These are phyloP conservation scores for Sporothrix inflata DNA, from an alignment of 2,329 filamentous ascomycete genomes.

Conservation along the genomic window DNA sequence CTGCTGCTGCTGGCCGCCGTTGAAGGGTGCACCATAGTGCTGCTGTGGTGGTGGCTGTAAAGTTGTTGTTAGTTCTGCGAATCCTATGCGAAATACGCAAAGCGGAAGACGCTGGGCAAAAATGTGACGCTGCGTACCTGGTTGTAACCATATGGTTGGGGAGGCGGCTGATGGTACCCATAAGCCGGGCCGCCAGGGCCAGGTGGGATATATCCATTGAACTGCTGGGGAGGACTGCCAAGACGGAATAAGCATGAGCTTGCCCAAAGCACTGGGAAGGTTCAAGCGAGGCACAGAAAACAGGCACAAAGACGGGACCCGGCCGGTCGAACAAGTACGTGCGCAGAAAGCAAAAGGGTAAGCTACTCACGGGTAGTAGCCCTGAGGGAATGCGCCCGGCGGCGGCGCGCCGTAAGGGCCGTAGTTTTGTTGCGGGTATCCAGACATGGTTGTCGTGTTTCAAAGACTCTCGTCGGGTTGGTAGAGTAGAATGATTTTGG, in stretches of 20 bases:
- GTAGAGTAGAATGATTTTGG: not conserved
- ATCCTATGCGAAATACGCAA: not conserved
- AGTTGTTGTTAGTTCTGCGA: not conserved
- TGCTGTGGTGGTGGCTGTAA: slow-evolving; percentile 20
- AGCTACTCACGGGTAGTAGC: slow-evolving; percentile 28
- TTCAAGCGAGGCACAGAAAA: not conserved
- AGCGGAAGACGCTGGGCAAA: not conserved
- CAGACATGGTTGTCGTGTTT: slow-evolving; percentile 25
- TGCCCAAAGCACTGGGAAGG: not conserved
- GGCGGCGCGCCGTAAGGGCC: slow-evolving; percentile 29
- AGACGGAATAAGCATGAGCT: slow-evolving; percentile 13
- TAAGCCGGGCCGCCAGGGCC: slow-evolving; percentile 23
- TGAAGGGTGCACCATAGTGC: slow-evolving; percentile 14
- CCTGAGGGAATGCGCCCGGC: slow-evolving; percentile 28
- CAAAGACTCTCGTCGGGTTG: not conserved
- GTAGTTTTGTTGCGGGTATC: slow-evolving; percentile 24
- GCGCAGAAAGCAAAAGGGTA: not conserved
- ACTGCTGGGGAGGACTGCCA: slow-evolving; percentile 28
- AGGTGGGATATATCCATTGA: slow-evolving; percentile 29
- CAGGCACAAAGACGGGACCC: not conserved
- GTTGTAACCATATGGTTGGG: slow-evolving; percentile 29
- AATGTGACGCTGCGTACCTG: slow-evolving; percentile 28
- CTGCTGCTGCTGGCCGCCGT: slow-evolving; percentile 17
- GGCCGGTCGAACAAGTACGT: not conserved
- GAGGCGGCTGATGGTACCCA: slow-evolving; percentile 29